Percentiles rank a stretch among this genome's conserved stretches.
phyloP scores from a whole-genome alignment of 2,329 filamentous ascomycete species.

The Botrytis squamosa region DNA sequence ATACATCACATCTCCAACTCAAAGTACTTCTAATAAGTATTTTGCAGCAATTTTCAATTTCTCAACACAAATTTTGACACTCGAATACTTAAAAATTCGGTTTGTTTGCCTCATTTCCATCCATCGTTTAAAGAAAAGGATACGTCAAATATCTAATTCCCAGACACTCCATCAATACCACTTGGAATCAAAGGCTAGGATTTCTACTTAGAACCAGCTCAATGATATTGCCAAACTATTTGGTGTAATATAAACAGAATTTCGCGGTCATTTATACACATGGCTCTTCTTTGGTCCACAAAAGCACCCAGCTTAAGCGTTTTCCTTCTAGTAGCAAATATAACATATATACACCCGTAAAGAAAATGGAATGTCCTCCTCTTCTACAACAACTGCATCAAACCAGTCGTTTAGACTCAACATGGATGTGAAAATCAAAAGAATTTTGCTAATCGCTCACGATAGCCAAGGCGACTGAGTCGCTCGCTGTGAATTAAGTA shows the following conservation, averaged over 20 bases:
- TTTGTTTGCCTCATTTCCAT: neutral
- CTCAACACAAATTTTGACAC: neutral
- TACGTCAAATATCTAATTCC: neutral
- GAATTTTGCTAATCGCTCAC: neutral
- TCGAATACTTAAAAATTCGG: neutral
- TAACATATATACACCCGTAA: neutral
- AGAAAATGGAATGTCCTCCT: too few relatives aligned
- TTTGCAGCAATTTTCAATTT: neutral
- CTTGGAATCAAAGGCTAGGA: neutral
- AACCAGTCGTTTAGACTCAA: neutral
- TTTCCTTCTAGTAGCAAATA: neutral
- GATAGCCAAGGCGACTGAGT: neutral
- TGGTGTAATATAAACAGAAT: neutral
- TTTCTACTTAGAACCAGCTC: too few relatives aligned
- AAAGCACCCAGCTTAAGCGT: neutral
- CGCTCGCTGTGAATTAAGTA: neutral
- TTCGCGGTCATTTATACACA: neutral
- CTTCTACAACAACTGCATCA: neutral
- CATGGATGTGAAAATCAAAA: neutral
- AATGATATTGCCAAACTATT: neutral
- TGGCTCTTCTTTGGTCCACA: neutral
- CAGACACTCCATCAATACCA: neutral
- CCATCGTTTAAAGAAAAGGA: rapidly evolving
- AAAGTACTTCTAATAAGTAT: neutral
- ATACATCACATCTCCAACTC: neutral